Base-by-base conservation (phyloP, 495 filamentous ascomycete species). In the Trichoderma erinaceum region DNA sequence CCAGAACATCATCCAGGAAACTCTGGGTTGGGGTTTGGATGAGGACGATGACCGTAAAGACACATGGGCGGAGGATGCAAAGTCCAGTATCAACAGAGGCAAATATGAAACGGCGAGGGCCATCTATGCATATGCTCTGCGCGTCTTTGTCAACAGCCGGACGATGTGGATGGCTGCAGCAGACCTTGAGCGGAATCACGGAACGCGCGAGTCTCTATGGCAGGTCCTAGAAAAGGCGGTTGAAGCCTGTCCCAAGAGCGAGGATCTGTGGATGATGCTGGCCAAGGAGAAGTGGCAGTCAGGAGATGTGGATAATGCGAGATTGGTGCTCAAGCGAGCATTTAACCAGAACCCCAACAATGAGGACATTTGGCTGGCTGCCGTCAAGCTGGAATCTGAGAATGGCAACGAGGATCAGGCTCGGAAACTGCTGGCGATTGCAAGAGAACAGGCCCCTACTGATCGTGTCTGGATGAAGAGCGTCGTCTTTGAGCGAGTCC, bases 11-110 rank as follows among this genome's bases (percentile, higher is more conserved):
- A 90, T 99, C 71, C 85, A 88, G 44, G 93, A 97, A 72, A 99
- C 96, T 0, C 86, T 99, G 8, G 95, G 94, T 43, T 98, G 90
- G 85, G 88, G 91, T 3, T 80, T 99, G 18, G 96, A 97, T 69
- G 95, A 98, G 79, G 96, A 99, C 74, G 95, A 98, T 71, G 93
- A 97, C 72, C 89, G 95, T 2, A 96, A 96, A 73, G 91, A 97
- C 66, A 89, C 92, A 21, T 98, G 92, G 92, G 88, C 93, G 81
- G 91, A 97, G 64, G 95, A 99, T 73, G 93, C 94, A 2, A 89
- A 90, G 71, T 81, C 83, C 16, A 88, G 89, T 72, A 92, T 92
- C 75, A 84, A 83, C 41, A 83, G 92, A 52, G 92, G 89, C 48
- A 89, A 85, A 72, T 96, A 91, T 74, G 92, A 92, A 71, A 97